A percentile compares a stretch with the other conserved stretches of the same genome.
These are phyloP conservation scores for Russula sp. DNA, from an alignment of 768 basidiomycete genomes.

Conservation along the genomic window DNA sequence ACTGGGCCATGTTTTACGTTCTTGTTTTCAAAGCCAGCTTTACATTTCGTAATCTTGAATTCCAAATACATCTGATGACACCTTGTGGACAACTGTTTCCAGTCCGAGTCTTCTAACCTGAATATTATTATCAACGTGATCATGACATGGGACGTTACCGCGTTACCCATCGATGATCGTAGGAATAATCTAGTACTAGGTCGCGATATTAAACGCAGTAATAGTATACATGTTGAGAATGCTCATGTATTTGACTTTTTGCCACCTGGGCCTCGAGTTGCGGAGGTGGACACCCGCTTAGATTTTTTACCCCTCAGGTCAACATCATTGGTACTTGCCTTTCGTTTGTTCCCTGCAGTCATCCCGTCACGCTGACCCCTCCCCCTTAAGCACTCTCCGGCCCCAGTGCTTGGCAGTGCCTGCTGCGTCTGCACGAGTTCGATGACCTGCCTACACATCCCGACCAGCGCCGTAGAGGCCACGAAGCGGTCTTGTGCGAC, in stretches of 20 bases:
- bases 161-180: neutral
- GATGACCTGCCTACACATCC: slow-evolving; percentile 63
- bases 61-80: neutral
- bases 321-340: slow-evolving; percentile 26
- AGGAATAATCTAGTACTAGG: neutral
- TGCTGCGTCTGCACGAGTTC: slow-evolving; percentile 25
- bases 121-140: neutral
- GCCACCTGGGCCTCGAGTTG: neutral
- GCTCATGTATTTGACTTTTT: neutral
- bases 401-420: slow-evolving; percentile 26
- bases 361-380: slow-evolving; percentile 21
- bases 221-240: neutral
- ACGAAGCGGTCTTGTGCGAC: slow-evolving; percentile 57
- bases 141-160: neutral
- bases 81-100: neutral
- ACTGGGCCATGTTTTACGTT: neutral
- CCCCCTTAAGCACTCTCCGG: slow-evolving; percentile 25
- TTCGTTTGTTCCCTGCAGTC: slow-evolving; percentile 34
- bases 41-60: slow-evolving; percentile 7
- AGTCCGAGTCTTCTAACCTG: neutral
- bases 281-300: slow-evolving; percentile 43
- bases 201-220: neutral
- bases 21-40: neutral
- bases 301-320: slow-evolving; percentile 37
- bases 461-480: slow-evolving; percentile 56